Evolutionary conservation across 2,329 filamentous ascomycete species (phyloP).

Genomic region (Magnaporthiopsis poae): DNA sequence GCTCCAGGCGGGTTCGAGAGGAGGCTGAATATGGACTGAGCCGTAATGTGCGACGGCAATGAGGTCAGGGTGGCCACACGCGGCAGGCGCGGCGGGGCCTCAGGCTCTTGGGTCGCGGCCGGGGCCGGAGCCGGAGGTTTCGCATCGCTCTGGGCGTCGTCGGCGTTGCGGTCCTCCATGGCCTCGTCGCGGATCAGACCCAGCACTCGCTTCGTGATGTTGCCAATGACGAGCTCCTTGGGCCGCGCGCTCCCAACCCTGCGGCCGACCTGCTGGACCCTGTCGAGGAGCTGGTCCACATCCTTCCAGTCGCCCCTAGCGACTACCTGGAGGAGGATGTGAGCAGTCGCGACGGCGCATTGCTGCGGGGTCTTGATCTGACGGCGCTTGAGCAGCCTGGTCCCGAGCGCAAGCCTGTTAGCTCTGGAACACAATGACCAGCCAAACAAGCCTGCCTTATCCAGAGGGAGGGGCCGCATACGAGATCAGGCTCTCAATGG

Average conservation of each 20-base stretch:
- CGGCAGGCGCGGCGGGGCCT: conserved; percentile 15
- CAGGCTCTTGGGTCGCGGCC: conserved; percentile 41
- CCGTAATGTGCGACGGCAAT: conserved; percentile 48
- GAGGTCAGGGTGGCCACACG: conserved; percentile 19
- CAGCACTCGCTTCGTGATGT: conserved; percentile 82
- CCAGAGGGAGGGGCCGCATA: conserved; percentile 31
- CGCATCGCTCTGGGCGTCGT: conserved; percentile 36
- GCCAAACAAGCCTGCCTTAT: neutral
- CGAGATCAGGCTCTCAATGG: conserved; percentile 76
- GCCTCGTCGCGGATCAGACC: conserved; percentile 87
- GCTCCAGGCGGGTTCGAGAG: conserved; percentile 47
- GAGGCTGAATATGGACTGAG: conserved; percentile 76
- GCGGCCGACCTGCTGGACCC: conserved; percentile 72
- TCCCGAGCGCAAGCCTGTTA: neutral
- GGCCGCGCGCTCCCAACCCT: conserved; percentile 75
- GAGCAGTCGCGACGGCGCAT: conserved; percentile 83
- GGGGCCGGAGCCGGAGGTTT: conserved; percentile 6
- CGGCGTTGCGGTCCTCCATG: conserved; percentile 63
- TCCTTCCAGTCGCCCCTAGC: conserved; percentile 70
- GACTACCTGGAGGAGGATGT: conserved; percentile 78
- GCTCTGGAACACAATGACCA: neutral
- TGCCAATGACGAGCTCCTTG: conserved; percentile 82
- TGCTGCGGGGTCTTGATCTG: conserved; percentile 81
- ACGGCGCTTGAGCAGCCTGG: conserved; percentile 74
- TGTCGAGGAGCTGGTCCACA: conserved; percentile 66